A percentile compares a stretch with the other conserved stretches of the same genome.
Evolutionary conservation across 352 stramenopile species (phyloP).

Genomic region (Pythium oligandrum): DNA sequence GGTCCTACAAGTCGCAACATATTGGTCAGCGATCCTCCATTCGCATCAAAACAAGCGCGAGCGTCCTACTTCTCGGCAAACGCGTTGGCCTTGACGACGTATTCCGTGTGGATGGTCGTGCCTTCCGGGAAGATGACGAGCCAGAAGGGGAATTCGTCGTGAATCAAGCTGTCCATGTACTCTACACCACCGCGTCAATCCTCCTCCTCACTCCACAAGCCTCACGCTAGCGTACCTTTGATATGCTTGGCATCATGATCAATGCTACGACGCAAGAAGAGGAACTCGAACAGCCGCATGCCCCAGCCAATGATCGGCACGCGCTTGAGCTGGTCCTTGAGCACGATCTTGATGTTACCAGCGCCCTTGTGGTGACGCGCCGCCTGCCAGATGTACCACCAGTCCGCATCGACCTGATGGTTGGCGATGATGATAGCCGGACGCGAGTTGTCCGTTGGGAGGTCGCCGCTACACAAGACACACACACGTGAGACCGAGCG

Average conservation of each 20-base stretch:
- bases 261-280: conserved; percentile 84
- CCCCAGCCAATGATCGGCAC: conserved; percentile 87
- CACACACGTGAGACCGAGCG: no score
- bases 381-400: conserved; percentile 91
- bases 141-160: conserved; percentile 85
- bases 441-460: conserved; percentile 65
- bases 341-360: conserved; percentile 89
- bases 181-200: conserved; percentile 8
- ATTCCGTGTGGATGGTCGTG: conserved; percentile 87
- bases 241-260: conserved; percentile 70
- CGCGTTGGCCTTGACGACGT: conserved; percentile 83
- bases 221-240: conserved; percentile 21
- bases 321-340: conserved; percentile 89
- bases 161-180: conserved; percentile 76
- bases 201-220: no score
- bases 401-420: conserved; percentile 91
- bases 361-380: conserved; percentile 50
- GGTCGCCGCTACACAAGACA: conserved; percentile 43
- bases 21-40: neutral
- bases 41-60: conserved; percentile 1
- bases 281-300: conserved; percentile 88
- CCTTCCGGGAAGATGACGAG: conserved; percentile 89
- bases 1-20: conserved; percentile 15
- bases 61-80: conserved; percentile 83
- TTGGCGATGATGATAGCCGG: conserved; percentile 89